Percentiles rank a stretch among this genome's conserved stretches.
These are phyloP conservation scores for Mesostigma viride DNA, from an alignment of 139 green algal genomes.

Conservation along the genomic window DNA sequence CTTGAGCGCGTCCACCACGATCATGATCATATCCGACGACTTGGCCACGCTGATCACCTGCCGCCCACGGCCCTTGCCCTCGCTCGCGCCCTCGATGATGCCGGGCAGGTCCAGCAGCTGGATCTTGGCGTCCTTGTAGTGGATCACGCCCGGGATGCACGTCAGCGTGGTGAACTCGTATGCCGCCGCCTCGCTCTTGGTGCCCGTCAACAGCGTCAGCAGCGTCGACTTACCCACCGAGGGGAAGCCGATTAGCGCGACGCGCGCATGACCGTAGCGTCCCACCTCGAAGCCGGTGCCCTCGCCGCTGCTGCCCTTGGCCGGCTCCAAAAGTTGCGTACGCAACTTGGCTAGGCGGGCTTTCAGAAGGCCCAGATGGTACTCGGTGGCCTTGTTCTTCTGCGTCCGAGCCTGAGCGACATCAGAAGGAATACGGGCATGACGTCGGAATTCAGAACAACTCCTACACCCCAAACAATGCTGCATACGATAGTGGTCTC, in stretches of 20 bases:
- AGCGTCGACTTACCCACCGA: constrained; percentile 95
- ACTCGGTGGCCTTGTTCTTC: constrained; percentile 95
- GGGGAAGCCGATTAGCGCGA: constrained; percentile 81
- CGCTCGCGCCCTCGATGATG: constrained; percentile 93
- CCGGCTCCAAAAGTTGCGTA: constrained; percentile 84
- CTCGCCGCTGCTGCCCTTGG: constrained; percentile 20
- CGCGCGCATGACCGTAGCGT: constrained; percentile 80
- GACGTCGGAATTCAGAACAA: too few relatives aligned
- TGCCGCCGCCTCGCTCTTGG: constrained; percentile 49
- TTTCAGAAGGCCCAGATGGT: constrained; percentile 93
- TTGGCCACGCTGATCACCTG: constrained; percentile 98
- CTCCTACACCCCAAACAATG: too few relatives aligned
- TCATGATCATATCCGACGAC: constrained; percentile 90
- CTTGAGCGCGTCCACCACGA: constrained; percentile 98
- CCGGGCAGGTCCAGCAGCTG: constrained; percentile 96
- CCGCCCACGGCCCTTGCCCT: constrained; percentile 84
- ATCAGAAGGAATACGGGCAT: too few relatives aligned
- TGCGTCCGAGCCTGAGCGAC: constrained; percentile 84
- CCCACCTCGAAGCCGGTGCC: constrained; percentile 93
- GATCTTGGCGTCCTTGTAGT: constrained; percentile 99
- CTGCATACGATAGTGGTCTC: too few relatives aligned
- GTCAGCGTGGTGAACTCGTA: constrained; percentile 99
- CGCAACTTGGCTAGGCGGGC: constrained; percentile 91
- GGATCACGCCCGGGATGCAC: constrained; percentile 93
- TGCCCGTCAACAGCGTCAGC: constrained; percentile 75